Conservation (phyloP, 2,329 filamentous ascomycete species). For the Trichothecium roseum region DNA sequence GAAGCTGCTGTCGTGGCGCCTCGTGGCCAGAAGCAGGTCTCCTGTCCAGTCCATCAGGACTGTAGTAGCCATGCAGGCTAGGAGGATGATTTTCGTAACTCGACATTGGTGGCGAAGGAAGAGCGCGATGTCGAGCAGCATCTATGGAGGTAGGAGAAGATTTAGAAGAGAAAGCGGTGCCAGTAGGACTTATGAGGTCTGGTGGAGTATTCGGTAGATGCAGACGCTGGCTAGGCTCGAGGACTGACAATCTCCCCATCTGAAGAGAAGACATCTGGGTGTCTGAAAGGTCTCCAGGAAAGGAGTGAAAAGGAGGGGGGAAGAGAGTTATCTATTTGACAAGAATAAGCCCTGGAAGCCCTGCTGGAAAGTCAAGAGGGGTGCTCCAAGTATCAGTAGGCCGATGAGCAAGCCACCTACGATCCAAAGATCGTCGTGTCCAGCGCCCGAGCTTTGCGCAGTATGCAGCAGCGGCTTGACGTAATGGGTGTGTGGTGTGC, state of each 20-base stretch:
- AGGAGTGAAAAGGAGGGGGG: too few relatives aligned
- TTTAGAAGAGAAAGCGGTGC: constrained; percentile 35
- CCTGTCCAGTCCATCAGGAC: constrained; percentile 22
- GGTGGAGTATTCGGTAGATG: constrained; percentile 43
- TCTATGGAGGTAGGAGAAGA: constrained; percentile 10
- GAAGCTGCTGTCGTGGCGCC: constrained; percentile 36
- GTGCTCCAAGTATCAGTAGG: too few relatives aligned
- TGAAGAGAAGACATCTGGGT: constrained; percentile 19
- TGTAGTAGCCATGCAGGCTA: constrained; percentile 14
- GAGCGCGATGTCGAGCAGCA: constrained; percentile 13
- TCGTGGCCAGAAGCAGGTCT: constrained; percentile 12
- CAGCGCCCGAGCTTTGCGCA: too few relatives aligned
- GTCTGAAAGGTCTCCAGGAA: too few relatives aligned
- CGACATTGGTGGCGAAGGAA: constrained; percentile 46
- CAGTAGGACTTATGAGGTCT: constrained; percentile 41
- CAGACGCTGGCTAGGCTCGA: constrained; percentile 40
- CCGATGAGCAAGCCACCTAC: too few relatives aligned
- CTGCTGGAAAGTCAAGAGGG: too few relatives aligned
- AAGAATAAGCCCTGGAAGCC: too few relatives aligned
- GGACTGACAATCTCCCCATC: constrained; percentile 45
- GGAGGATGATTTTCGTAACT: constrained; percentile 37
- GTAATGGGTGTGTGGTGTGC: too few relatives aligned
- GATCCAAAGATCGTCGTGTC: too few relatives aligned
- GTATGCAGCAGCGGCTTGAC: too few relatives aligned
- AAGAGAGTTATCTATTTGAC: too few relatives aligned